Percentiles rank a stretch among this genome's conserved stretches.
These are phyloP conservation scores for Alnus rubra DNA, from an alignment of 306 rosid species.

Conservation along the genomic window DNA sequence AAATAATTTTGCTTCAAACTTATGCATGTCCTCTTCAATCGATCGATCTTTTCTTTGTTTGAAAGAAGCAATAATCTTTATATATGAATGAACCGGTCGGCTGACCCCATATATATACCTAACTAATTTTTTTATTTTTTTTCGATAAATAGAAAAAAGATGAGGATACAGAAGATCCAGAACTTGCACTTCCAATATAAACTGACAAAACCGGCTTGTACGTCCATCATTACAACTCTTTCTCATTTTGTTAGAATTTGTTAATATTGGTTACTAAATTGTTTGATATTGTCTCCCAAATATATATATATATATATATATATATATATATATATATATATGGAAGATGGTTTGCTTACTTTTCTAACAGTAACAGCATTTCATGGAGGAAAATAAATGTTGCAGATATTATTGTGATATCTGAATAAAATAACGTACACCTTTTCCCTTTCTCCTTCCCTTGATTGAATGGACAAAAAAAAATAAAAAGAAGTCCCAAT, in stretches of 20 bases:
- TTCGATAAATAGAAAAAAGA: constrained; percentile 15
- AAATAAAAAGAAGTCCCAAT: no score
- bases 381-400: no score
- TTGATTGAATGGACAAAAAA: no score
- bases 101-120: constrained; percentile 27
- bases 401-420: no score
- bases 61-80: background rate
- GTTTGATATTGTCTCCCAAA: no score
- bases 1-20: background rate
- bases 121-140: background rate
- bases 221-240: constrained; percentile 33
- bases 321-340: no score
- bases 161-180: constrained; percentile 10
- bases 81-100: constrained; percentile 26
- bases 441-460: no score
- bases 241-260: background rate
- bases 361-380: background rate
- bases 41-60: constrained; percentile 31
- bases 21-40: constrained; percentile 36
- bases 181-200: constrained; percentile 18
- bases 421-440: no score
- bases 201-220: constrained; percentile 39
- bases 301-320: no score
- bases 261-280: no score
- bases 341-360: background rate